Percentiles rank a stretch among this genome's conserved stretches.
Evolutionary conservation across 2,329 filamentous ascomycete genomes (phyloP).

Genomic region (Parastagonospora nodorum): DNA sequence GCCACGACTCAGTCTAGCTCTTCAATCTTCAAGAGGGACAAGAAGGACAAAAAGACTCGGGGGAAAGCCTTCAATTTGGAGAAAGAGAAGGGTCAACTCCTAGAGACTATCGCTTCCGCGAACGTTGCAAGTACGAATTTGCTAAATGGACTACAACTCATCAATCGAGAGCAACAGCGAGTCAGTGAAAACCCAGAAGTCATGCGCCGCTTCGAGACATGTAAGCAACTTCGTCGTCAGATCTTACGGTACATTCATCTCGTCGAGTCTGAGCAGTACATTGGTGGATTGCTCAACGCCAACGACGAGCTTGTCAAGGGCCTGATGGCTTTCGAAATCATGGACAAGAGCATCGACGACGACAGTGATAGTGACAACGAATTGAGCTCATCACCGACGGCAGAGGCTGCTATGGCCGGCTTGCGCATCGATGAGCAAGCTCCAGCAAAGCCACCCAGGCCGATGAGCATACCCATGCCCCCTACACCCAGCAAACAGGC

Average conservation of each 20-base stretch:
- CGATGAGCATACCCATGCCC: conserved; percentile 48
- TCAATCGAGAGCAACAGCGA: conserved; percentile 86
- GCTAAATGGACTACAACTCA: conserved; percentile 81
- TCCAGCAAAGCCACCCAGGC: conserved; percentile 57
- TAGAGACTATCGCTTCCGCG: conserved; percentile 84
- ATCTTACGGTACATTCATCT: conserved; percentile 92
- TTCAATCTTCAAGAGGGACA: conserved; percentile 58
- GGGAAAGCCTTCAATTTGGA: conserved; percentile 78
- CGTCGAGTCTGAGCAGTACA: conserved; percentile 86
- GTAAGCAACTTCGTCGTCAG: conserved; percentile 82
- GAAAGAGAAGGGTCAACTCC: conserved; percentile 84
- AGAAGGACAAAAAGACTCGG: conserved; percentile 59
- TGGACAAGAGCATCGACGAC: conserved; percentile 82
- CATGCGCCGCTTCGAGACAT: conserved; percentile 78
- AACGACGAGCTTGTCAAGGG: conserved; percentile 96
- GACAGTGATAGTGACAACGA: conserved; percentile 68
- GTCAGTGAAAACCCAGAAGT: conserved; percentile 84
- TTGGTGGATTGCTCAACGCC: conserved; percentile 87
- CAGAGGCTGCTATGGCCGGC: conserved; percentile 52
- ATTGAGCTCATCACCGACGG: conserved; percentile 21
- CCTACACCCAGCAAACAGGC: conserved; percentile 42
- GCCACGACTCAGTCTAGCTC: conserved; percentile 54
- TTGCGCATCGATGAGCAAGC: conserved; percentile 50
- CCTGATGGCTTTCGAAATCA: conserved; percentile 91
- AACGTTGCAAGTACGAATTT: conserved; percentile 92